Evolutionary conservation across 805 yeast species (phyloP).

Genomic region (Schizosaccharomyces octosporus): DNA sequence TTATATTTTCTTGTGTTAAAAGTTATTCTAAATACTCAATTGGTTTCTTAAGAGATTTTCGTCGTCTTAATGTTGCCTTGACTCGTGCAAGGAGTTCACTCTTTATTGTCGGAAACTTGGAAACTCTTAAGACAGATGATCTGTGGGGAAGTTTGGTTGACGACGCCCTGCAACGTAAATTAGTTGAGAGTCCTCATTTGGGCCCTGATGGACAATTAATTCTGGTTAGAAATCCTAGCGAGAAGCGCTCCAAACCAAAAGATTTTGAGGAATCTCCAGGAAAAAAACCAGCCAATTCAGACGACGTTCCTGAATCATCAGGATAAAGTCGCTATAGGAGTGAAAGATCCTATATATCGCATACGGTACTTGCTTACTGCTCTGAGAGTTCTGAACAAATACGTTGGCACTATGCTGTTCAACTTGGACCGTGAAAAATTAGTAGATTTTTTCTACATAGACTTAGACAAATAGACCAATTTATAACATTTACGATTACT

Average conservation of each 20-base stretch:
- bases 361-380: too few relatives aligned
- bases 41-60: conserved; percentile 71
- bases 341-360: too few relatives aligned
- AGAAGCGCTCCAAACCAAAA: not conserved
- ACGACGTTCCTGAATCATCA: too few relatives aligned
- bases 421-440: too few relatives aligned
- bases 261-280: not conserved
- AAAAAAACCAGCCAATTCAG: not conserved
- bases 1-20: conserved; percentile 85
- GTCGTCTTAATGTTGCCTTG: conserved; percentile 92
- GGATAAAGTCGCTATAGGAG: too few relatives aligned
- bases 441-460: too few relatives aligned
- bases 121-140: not conserved
- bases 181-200: not conserved
- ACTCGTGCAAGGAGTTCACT: conserved; percentile 81
- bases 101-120: conserved; percentile 67
- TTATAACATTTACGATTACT: too few relatives aligned
- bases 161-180: not conserved
- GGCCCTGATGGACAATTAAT: not conserved
- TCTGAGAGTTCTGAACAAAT: too few relatives aligned
- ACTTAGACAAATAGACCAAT: too few relatives aligned
- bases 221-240: not conserved
- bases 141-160: not conserved
- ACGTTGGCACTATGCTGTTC: too few relatives aligned
- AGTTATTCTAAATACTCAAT: conserved; percentile 31